Evolutionary conservation across 805 yeast genomes (phyloP), one percentile per base, ranked within the genome.

Genomic region (Pichia paraexigua): DNA sequence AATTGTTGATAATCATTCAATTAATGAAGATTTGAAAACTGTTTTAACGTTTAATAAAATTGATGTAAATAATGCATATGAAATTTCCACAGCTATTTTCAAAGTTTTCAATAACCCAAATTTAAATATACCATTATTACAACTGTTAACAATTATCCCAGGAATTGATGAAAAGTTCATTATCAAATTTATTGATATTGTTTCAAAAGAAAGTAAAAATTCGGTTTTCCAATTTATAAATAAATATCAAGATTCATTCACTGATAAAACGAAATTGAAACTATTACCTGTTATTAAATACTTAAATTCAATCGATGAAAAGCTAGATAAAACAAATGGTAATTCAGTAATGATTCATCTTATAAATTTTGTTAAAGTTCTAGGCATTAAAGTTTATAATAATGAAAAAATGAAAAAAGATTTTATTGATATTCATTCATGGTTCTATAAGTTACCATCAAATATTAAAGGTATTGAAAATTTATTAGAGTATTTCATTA

Each of bases 331-430:
- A 32, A 39, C 18, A 3, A 43, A 43, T n/a, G 46, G 50, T 9
- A 50, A 50, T 37, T 50, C 53, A 10, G 22, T 50, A 11, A 46
- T 46, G 49, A 43, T 46, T 24, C 50, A 50, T 43, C 22, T 46
- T 15, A 25, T 50, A n/a, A 42, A 50, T 40, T 25, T 50, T 39
- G 40, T 21, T 28, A 41, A 47, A 22, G 22, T 43, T 9, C 8
- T 43, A 13, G 45, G 43, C 8, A 41, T 49, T 17, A 24, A 49
- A 12, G 22, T 45, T 10, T 24, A 45, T 4, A 24, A 15, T 8
- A 7, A 13, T 10, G 24, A 24, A 30, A 27, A 27, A 11, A 43
- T 50, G 27, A 50, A 50, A 28, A 24, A 46, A 6, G 45, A 50
- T 11, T 42, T 46, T 7, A 21, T 39, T 24, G 32, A 43, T 18